Evolutionary conservation across 441 rosid species (phyloP).

Genomic region (Dalechampia spathulata): DNA sequence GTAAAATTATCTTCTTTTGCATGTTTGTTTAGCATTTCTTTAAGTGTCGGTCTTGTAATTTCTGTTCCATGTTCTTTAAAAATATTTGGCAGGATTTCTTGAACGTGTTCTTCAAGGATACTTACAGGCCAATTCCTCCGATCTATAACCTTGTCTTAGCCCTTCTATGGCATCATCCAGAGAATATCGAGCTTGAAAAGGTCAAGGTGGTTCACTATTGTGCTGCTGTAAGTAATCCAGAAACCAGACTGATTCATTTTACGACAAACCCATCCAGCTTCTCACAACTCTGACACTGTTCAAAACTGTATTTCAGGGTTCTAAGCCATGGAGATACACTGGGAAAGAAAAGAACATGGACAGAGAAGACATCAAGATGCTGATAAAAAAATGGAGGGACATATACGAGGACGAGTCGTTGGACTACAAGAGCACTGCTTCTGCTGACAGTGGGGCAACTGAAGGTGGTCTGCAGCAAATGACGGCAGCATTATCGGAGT

Average conservation of each 20-base stretch:
- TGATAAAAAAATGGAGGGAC: slow-evolving; percentile 70
- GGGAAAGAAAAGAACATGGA: slow-evolving; percentile 68
- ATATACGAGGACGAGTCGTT: slow-evolving; percentile 51
- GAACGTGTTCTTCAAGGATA: slow-evolving; percentile 60
- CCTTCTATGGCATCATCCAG: slow-evolving; percentile 69
- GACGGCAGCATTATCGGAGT: slow-evolving; percentile 37
- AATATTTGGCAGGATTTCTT: slow-evolving; percentile 40
- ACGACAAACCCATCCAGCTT: too few relatives aligned
- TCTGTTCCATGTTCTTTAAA: neutral
- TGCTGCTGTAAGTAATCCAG: slow-evolving; percentile 42
- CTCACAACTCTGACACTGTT: too few relatives aligned
- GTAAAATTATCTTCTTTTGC: too few relatives aligned
- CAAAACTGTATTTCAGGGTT: too few relatives aligned
- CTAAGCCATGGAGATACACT: slow-evolving; percentile 61
- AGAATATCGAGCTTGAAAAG: slow-evolving; percentile 43
- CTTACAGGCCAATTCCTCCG: slow-evolving; percentile 52
- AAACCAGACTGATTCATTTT: too few relatives aligned
- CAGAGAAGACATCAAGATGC: slow-evolving; percentile 52
- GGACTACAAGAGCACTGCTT: slow-evolving; percentile 32
- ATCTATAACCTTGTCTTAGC: slow-evolving; percentile 63
- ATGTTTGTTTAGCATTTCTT: too few relatives aligned
- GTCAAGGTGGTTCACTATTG: slow-evolving; percentile 71
- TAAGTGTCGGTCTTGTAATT: too few relatives aligned
- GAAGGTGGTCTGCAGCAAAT: slow-evolving; percentile 20
- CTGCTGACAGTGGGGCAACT: neutral